phyloP scores from a whole-genome alignment of 2,329 filamentous ascomycete species.

The Thermothelomyces thermophilus region DNA sequence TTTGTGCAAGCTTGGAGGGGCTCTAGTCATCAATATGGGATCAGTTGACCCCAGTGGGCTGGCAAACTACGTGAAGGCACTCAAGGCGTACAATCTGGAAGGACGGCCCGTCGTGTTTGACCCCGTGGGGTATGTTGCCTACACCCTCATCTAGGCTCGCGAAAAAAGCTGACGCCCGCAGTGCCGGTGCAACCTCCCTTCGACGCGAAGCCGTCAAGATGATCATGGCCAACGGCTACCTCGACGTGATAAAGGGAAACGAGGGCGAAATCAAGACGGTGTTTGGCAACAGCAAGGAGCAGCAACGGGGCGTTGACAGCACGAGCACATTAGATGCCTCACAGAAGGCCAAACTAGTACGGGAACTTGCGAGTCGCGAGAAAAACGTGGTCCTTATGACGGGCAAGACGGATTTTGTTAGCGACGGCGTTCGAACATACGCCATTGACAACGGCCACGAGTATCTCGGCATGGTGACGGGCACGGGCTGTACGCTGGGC shows the following conservation, averaged over 20 bases:
- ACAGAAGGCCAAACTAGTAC: slow-evolving; percentile 55
- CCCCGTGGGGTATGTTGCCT: slow-evolving; percentile 64
- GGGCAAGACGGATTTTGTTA: slow-evolving; percentile 68
- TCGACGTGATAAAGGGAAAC: slow-evolving; percentile 90
- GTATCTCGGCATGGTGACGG: slow-evolving; percentile 64
- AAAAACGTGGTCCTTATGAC: slow-evolving; percentile 75
- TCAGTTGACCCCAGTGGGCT: slow-evolving; percentile 74
- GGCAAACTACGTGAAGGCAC: slow-evolving; percentile 63
- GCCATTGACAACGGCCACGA: slow-evolving; percentile 71
- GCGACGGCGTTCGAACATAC: slow-evolving; percentile 63
- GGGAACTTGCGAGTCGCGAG: slow-evolving; percentile 59
- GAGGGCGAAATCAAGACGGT: slow-evolving; percentile 78
- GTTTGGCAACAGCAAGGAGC: slow-evolving; percentile 37
- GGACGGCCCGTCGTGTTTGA: slow-evolving; percentile 76
- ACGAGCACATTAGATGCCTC: slow-evolving; percentile 44
- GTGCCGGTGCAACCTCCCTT: slow-evolving; percentile 70
- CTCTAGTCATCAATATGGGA: slow-evolving; percentile 91
- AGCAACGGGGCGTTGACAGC: slow-evolving; percentile 83
- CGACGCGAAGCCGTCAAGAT: slow-evolving; percentile 64
- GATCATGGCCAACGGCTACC: slow-evolving; percentile 67
- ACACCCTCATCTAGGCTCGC: no score
- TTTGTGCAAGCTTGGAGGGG: slow-evolving; percentile 67
- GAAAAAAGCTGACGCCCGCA: slow-evolving; percentile 24
- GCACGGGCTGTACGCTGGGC: slow-evolving; percentile 79
- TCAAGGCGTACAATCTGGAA: slow-evolving; percentile 72